Evolutionary conservation across 176 grass and related monocot species (phyloP).

Genomic region (Carex pumila): DNA sequence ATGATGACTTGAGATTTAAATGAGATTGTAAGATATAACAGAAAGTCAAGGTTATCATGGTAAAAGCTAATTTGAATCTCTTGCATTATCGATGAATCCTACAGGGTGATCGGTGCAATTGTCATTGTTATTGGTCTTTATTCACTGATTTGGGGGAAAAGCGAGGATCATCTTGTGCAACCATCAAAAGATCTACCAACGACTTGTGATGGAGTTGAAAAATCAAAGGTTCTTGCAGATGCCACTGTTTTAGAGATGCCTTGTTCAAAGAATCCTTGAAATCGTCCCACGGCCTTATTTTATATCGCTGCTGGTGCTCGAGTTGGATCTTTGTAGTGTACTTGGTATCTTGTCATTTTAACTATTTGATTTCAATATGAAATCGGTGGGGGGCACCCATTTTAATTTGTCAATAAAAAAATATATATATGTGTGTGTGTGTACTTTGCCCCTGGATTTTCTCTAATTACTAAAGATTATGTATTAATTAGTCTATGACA

Average conservation of each 20-base stretch:
- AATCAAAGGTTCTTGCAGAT: slow-evolving; percentile 5
- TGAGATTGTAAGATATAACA: not conserved
- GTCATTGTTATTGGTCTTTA: slow-evolving; percentile 50
- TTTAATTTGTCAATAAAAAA: too few species aligned
- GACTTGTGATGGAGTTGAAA: not conserved
- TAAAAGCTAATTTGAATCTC: slow-evolving; percentile 1
- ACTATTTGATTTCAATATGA: too few species aligned
- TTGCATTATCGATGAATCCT: not conserved
- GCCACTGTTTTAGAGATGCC: slow-evolving; percentile 18
- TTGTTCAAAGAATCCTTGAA: slow-evolving; percentile 13
- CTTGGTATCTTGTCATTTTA: too few species aligned
- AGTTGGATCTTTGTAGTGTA: not conserved
- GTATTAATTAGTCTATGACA: not conserved
- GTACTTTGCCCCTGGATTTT: not conserved
- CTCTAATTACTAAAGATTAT: not conserved
- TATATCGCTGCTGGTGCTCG: not conserved
- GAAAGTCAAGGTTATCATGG: too few species aligned
- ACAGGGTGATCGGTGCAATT: slow-evolving; percentile 36
- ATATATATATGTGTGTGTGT: too few species aligned
- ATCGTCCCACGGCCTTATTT: not conserved
- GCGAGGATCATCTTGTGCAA: slow-evolving; percentile 24
- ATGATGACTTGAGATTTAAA: not conserved
- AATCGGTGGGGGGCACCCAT: too few species aligned
- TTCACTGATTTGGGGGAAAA: slow-evolving; percentile 48
- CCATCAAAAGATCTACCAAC: slow-evolving; percentile 5